Base-by-base conservation (phyloP, 1,284 basidiomycete species). In the Ustilago trichophora region DNA sequence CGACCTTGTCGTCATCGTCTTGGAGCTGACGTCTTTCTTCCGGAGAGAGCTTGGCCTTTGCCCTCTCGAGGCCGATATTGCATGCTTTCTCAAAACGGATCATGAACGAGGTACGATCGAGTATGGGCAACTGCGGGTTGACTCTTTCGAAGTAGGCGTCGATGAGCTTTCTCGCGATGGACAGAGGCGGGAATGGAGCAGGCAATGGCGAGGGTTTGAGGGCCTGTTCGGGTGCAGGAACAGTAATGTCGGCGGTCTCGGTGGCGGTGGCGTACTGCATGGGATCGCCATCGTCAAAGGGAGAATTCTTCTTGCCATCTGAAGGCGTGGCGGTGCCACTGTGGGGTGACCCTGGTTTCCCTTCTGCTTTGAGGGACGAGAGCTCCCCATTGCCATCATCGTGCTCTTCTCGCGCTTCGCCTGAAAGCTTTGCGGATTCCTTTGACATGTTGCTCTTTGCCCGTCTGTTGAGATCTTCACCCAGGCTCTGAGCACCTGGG, bases 201-300 rank as follows among this genome's bases (percentile, higher is more conserved):
- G 67, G 67, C 1, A 56, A 36, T 19, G 60, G 67, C 11, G 62
- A 65, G 2, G 67, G 62, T 27, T 70, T 66, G 42, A 55, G 46
- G 13, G 54, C 51, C 34, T 70, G 67, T 27, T 70, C 67, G 6
- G 67, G 67, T 6, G 67, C 57, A 0, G 67, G 67, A 7, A 70
- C 62, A 7, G 67, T 70, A 27, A 70, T 70, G 29, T 70, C 67
- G 21, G 62, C 62, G 0, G 62, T 66, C 33, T 70, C 67, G 16
- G 62, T 66, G 19, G 67, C 38, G 11, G 57, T 65, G n/a, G 67
- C 67, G 32, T 70, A 70, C 50, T 66, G 67, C 67, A 70, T 65
- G 12, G 57, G 62, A 36, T 70, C 67, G 2, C 51, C 62, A 19
- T 70, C 67, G 22, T 70, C 67, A 33, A 62, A 65, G 6, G 62